A percentile compares a stretch with the other conserved stretches of the same genome.
phyloP scores from a whole-genome alignment of 768 basidiomycete genomes.

The Nidularia sp. region DNA sequence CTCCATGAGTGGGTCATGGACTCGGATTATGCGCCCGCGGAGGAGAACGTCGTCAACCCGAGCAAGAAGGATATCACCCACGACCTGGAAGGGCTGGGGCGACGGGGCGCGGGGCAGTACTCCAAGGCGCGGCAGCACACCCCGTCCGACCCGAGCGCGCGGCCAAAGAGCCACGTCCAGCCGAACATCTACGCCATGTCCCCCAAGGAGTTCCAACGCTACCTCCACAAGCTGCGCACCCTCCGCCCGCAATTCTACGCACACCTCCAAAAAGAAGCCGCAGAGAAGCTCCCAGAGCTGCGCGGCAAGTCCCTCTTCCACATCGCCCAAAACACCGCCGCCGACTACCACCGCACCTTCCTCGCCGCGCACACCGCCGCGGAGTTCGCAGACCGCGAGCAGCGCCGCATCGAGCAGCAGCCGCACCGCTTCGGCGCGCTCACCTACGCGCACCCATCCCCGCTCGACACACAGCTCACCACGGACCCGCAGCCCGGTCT shows the following conservation, averaged over 20 bases:
- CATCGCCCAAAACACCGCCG: conserved; percentile 16
- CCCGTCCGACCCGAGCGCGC: background rate
- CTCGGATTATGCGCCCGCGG: conserved; percentile 35
- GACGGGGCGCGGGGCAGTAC: conserved; percentile 20
- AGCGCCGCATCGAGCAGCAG: conserved; percentile 48
- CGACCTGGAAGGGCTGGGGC: conserved; percentile 13
- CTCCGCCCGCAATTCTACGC: conserved; percentile 52
- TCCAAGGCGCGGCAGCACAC: conserved; percentile 9
- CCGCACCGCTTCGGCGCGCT: conserved; percentile 66
- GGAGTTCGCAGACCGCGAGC: conserved; percentile 12
- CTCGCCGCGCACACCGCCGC: conserved; percentile 24
- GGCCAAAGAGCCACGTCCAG: conserved; percentile 18
- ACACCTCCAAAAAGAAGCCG: conserved; percentile 27
- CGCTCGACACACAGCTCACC: conserved; percentile 49
- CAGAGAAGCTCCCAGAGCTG: conserved; percentile 4
- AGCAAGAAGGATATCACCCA: conserved; percentile 4
- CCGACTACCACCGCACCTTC: conserved; percentile 30
- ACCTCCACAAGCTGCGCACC: conserved; percentile 54
- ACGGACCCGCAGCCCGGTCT: conserved; percentile 57
- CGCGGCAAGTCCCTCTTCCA: conserved; percentile 12
- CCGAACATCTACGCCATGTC: conserved; percentile 63
- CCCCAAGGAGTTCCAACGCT: conserved; percentile 49
- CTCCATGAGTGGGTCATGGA: conserved; percentile 33
- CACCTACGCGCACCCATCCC: conserved; percentile 50
- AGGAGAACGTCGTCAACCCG: conserved; percentile 1